Evolutionary conservation across 345 rosid species (phyloP).

Genomic region (Diplotaxis tenuifolia): DNA sequence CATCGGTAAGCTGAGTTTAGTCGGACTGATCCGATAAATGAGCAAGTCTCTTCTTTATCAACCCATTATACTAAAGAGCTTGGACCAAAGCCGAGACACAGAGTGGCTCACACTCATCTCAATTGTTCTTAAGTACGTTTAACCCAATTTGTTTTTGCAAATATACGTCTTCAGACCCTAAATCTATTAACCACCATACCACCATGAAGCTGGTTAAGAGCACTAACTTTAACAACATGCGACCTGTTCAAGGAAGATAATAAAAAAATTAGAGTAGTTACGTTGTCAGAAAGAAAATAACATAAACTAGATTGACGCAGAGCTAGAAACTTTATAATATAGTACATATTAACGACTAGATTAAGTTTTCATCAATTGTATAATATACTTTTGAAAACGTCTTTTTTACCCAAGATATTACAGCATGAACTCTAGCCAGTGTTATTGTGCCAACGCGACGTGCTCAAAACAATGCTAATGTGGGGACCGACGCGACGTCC

Average conservation of each 20-base stretch:
- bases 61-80: not conserved
- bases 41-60: not conserved
- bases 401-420: not conserved
- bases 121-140: not conserved
- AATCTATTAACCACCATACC: not conserved
- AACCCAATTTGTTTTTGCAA: not conserved
- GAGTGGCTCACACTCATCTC: not conserved
- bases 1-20: not conserved
- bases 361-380: not conserved
- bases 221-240: not conserved
- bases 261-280: not conserved
- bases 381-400: not conserved
- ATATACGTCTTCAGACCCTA: not conserved
- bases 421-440: not conserved
- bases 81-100: not conserved
- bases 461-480: not conserved
- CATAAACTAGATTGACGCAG: not conserved
- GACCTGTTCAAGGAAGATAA: not conserved
- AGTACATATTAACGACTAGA: not conserved
- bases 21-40: not conserved
- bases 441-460: not conserved
- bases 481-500: not conserved
- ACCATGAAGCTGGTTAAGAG: not conserved
- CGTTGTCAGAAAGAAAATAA: not conserved
- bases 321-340: not conserved